phyloP scores from a whole-genome alignment of 139 green algal species.

The Auxenochlorella protothecoides region DNA sequence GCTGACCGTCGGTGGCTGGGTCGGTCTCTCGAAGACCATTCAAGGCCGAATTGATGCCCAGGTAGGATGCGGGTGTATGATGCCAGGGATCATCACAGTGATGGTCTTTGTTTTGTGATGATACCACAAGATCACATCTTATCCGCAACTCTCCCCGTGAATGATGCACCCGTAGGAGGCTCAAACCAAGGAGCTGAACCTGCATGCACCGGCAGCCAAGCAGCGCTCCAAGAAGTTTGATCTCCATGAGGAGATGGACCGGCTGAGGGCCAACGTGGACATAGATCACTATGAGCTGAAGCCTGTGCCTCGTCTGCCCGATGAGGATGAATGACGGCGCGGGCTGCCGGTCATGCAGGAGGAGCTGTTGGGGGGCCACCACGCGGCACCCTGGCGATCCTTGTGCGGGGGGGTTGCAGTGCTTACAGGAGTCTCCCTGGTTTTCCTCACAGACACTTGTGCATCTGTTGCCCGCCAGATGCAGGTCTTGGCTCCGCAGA shows the following conservation, averaged over 20 bases:
- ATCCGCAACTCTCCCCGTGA: too few species aligned
- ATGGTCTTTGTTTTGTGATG: too few species aligned
- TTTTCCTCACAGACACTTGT: too few species aligned
- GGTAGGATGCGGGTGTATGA: not conserved
- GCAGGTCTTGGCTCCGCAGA: too few species aligned
- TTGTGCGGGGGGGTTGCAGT: too few species aligned
- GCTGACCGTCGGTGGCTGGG: conserved; percentile 9
- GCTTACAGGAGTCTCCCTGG: too few species aligned
- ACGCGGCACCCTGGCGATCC: too few species aligned
- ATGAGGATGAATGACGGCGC: not conserved
- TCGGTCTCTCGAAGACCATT: conserved; percentile 3
- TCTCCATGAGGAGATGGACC: conserved; percentile 3
- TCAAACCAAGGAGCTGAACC: not conserved
- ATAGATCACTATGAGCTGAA: not conserved
- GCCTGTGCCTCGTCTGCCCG: not conserved
- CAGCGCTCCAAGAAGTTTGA: conserved; percentile 14
- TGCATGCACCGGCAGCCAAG: conserved; percentile 6
- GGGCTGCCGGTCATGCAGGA: too few species aligned
- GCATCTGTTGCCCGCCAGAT: too few species aligned
- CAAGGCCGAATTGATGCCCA: conserved; percentile 10
- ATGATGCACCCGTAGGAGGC: conserved; percentile 3
- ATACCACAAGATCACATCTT: too few species aligned
- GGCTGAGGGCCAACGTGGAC: not conserved
- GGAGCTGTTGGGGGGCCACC: too few species aligned
- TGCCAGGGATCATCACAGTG: too few species aligned